phyloP scores from a whole-genome alignment of 495 filamentous ascomycete genomes.

The Tuber borchii region DNA sequence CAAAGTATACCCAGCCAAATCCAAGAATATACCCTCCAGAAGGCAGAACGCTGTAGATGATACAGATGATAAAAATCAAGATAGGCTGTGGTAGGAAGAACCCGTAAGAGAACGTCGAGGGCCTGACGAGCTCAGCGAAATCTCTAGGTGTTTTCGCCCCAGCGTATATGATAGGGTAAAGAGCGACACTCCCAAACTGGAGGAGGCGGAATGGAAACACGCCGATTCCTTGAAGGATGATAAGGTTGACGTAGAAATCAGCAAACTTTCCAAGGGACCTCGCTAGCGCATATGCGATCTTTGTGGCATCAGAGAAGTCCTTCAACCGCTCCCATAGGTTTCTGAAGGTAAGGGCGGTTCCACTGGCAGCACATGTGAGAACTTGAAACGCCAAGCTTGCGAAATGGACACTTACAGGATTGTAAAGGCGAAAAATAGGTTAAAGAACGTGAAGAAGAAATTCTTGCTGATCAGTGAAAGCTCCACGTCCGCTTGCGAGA shows the following conservation, averaged over 20 bases:
- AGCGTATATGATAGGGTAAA: constrained; percentile 75
- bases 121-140: constrained; percentile 73
- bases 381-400: not conserved
- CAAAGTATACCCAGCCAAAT: constrained; percentile 81
- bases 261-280: constrained; percentile 63
- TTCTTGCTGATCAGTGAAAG: constrained; percentile 95
- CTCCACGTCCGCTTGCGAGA: constrained; percentile 90
- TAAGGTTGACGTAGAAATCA: constrained; percentile 87
- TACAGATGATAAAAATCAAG: constrained; percentile 84
- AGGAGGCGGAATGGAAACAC: constrained; percentile 88
- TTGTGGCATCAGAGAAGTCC: constrained; percentile 69
- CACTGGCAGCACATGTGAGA: constrained; percentile 37
- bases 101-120: constrained; percentile 87
- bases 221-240: constrained; percentile 86
- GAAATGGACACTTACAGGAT: constrained; percentile 50
- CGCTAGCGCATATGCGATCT: constrained; percentile 70
- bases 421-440: constrained; percentile 92
- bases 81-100: constrained; percentile 91
- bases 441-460: constrained; percentile 99
- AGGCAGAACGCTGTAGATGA: constrained; percentile 86
- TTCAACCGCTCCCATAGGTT: constrained; percentile 64
- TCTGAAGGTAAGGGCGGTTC: constrained; percentile 61
- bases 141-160: constrained; percentile 86
- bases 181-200: constrained; percentile 74
- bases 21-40: constrained; percentile 73